These are phyloP conservation scores for Aciculoconidium aculeatum DNA, from an alignment of 805 yeast species.

Conservation along the genomic window DNA sequence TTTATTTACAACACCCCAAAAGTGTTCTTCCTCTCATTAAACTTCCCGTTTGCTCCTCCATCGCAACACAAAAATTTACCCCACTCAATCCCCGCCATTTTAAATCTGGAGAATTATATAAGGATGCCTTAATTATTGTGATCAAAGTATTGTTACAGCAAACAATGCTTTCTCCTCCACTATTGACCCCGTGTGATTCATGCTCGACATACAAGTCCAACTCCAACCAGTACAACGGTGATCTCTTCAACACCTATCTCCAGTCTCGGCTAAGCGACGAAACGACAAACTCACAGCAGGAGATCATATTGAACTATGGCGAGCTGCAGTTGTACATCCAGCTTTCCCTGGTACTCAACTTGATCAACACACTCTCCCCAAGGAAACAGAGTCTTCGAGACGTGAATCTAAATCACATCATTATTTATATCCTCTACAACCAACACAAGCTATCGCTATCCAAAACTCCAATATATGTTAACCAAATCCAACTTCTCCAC, in stretches of 20 bases:
- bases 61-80: too few species aligned
- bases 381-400: conserved; percentile 4
- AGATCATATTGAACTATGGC: conserved; percentile 6
- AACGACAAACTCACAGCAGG: conserved; percentile 3
- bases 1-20: too few species aligned
- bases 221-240: conserved; percentile 6
- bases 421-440: conserved; percentile 14
- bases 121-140: too few species aligned
- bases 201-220: conserved; percentile 11
- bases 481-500: conserved; percentile 16
- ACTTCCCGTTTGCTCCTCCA: too few species aligned
- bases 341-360: conserved; percentile 11
- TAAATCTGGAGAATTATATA: too few species aligned
- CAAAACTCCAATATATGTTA: conserved; percentile 8
- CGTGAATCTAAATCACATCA: conserved; percentile 15
- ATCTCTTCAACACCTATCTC: conserved; percentile 8
- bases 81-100: too few species aligned
- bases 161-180: too few species aligned
- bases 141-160: too few species aligned
- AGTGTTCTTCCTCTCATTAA: too few species aligned
- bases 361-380: conserved; percentile 10
- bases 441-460: conserved; percentile 5
- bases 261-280: conserved; percentile 3
- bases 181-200: conserved; percentile 16
- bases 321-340: conserved; percentile 12